A percentile compares a stretch with the other conserved stretches of the same genome.
phyloP scores from a whole-genome alignment of 116 monocot genomes.

The Zostera marina region DNA sequence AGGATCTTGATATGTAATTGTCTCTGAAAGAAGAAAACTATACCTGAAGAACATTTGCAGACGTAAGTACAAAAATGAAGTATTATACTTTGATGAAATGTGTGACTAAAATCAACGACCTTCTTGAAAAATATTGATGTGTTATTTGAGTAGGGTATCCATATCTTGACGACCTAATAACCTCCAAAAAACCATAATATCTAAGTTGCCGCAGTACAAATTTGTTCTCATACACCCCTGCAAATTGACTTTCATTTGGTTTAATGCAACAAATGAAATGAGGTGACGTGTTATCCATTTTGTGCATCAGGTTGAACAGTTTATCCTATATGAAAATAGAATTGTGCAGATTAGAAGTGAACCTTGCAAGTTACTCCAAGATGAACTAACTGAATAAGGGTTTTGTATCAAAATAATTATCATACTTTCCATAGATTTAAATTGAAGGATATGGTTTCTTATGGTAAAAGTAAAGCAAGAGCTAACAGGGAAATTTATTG shows the following conservation, averaged over 20 bases:
- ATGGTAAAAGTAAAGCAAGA: too few species aligned
- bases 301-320: conserved; percentile 94
- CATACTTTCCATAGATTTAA: too few species aligned
- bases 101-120: conserved; percentile 18
- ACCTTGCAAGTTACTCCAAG: too few species aligned
- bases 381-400: too few species aligned
- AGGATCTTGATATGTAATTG: conserved; percentile 78
- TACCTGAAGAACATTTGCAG: conserved; percentile 27
- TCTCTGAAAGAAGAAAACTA: conserved; percentile 88
- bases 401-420: too few species aligned
- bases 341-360: neutral
- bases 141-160: conserved; percentile 91
- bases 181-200: conserved; percentile 93
- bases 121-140: conserved; percentile 87
- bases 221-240: conserved; percentile 68
- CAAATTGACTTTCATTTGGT: conserved; percentile 65
- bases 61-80: neutral
- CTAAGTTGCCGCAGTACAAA: conserved; percentile 74
- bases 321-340: conserved; percentile 36
- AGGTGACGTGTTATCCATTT: conserved; percentile 78
- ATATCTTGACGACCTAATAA: conserved; percentile 79
- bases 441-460: too few species aligned
- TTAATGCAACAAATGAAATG: conserved; percentile 97
- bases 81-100: neutral
- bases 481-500: too few species aligned